phyloP scores from a whole-genome alignment of 768 basidiomycete genomes.

The Rhizopogon vinicolor region DNA sequence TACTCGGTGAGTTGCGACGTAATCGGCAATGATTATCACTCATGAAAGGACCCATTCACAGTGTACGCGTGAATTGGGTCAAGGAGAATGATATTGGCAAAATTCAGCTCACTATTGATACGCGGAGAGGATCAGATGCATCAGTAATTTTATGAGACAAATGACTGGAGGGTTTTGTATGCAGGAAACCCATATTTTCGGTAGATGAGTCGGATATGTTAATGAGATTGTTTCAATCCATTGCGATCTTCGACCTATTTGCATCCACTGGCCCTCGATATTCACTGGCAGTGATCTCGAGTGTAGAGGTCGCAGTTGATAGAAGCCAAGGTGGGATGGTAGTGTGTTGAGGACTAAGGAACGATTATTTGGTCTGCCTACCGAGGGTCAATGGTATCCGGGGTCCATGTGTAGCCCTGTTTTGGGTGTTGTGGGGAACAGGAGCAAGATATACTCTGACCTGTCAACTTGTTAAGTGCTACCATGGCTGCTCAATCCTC shows the following conservation, averaged over 20 bases:
- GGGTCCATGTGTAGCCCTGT: conserved; percentile 1
- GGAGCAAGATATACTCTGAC: conserved; percentile 1
- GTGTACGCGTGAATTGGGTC: neutral
- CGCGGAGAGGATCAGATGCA: neutral
- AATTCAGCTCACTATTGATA: neutral
- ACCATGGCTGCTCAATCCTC: conserved; percentile 12
- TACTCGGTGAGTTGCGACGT: conserved; percentile 42
- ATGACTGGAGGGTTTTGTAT: neutral
- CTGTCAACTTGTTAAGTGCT: neutral
- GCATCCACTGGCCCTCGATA: no score
- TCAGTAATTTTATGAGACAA: neutral
- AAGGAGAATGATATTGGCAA: neutral
- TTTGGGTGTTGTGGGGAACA: conserved; percentile 6
- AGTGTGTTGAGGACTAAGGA: no score
- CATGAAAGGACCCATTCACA: neutral
- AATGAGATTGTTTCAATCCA: neutral
- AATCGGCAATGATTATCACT: neutral
- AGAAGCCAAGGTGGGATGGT: no score
- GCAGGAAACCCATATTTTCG: no score
- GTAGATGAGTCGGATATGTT: no score
- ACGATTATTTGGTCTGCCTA: no score
- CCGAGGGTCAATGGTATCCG: neutral
- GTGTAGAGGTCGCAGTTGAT: neutral
- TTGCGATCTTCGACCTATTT: neutral
- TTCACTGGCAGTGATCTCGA: neutral